A percentile compares a stretch with the other conserved stretches of the same genome.
These are phyloP conservation scores for Phytophthora pisi DNA, from an alignment of 352 stramenopile species.

Conservation along the genomic window DNA sequence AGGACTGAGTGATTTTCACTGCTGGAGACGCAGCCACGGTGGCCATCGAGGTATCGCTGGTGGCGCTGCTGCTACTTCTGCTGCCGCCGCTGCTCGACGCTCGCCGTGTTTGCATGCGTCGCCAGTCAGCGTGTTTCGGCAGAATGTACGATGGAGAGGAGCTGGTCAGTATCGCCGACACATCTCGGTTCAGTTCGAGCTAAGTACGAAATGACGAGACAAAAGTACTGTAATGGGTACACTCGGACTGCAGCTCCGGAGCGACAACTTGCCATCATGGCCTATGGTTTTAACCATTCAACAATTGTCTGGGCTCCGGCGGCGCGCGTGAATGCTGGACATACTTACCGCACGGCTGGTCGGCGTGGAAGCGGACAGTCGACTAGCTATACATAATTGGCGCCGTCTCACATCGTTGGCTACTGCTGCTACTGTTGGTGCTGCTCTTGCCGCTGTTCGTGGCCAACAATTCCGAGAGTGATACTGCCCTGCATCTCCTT, in stretches of 20 bases:
- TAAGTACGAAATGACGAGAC: conserved; percentile 34
- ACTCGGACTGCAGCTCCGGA: background rate
- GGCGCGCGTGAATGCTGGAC: background rate
- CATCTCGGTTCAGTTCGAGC: conserved; percentile 4
- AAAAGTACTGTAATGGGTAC: conserved; percentile 4
- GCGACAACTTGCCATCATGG: background rate
- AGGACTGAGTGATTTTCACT: background rate
- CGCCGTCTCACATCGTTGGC: background rate
- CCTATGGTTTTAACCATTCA: conserved; percentile 14
- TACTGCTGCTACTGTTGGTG: background rate
- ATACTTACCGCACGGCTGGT: background rate
- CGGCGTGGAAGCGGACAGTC: background rate
- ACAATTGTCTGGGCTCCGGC: conserved; percentile 19
- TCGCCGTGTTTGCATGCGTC: conserved; percentile 30
- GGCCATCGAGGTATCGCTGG: conserved; percentile 5
- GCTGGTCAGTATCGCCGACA: conserved; percentile 8
- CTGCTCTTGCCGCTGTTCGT: conserved; percentile 3
- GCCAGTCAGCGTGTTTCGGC: conserved; percentile 11
- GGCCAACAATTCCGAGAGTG: conserved; percentile 41
- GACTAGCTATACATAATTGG: background rate
- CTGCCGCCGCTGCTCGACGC: background rate
- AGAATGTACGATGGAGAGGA: conserved; percentile 14
- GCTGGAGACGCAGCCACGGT: conserved; percentile 10
- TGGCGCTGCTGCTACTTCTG: background rate
- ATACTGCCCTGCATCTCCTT: conserved; percentile 53